A percentile compares a stretch with the other conserved stretches of the same genome.
Conservation (phyloP, 768 basidiomycete genomes). For the Amanita phalloides region DNA sequence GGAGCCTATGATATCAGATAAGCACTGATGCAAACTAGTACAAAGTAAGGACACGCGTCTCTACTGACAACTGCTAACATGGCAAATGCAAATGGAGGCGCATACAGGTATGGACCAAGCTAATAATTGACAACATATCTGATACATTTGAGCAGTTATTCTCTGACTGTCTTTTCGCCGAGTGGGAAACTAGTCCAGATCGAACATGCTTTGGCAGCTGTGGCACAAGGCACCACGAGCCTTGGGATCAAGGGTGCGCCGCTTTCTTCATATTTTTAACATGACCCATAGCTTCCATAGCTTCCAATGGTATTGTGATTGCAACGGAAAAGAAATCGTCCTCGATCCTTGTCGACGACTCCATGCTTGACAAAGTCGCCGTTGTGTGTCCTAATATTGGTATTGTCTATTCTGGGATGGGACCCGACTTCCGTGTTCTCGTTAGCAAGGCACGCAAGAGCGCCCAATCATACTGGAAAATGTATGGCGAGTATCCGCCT, state of each 20-base stretch:
- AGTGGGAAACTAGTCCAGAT: constrained; percentile 99
- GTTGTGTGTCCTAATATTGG: constrained; percentile 98
- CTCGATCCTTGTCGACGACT: constrained; percentile 95
- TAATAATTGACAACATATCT: constrained; percentile 6
- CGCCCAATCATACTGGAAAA: constrained; percentile 99
- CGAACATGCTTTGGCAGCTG: constrained; percentile 97
- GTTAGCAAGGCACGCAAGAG: constrained; percentile 93
- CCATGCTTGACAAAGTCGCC: constrained; percentile 95
- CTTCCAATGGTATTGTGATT: constrained; percentile 98
- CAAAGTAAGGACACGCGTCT: constrained; percentile 8
- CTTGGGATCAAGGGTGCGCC: constrained; percentile 91
- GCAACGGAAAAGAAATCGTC: constrained; percentile 99
- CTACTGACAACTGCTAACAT: constrained; percentile 24
- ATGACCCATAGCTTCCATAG: constrained; percentile 27
- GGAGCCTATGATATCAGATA: not conserved
- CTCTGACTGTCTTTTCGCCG: constrained; percentile 98
- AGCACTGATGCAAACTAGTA: not conserved
- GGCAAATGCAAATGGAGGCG: constrained; percentile 77
- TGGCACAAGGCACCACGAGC: constrained; percentile 90
- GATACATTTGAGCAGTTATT: constrained; percentile 55
- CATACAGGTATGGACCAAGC: constrained; percentile 46
- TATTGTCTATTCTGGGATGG: constrained; percentile 99
- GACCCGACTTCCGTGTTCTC: constrained; percentile 94
- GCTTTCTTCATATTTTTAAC: not conserved
- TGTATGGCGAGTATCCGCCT: constrained; percentile 96